phyloP scores from a whole-genome alignment of 2,329 filamentous ascomycete species.

The Exophiala sp. region DNA sequence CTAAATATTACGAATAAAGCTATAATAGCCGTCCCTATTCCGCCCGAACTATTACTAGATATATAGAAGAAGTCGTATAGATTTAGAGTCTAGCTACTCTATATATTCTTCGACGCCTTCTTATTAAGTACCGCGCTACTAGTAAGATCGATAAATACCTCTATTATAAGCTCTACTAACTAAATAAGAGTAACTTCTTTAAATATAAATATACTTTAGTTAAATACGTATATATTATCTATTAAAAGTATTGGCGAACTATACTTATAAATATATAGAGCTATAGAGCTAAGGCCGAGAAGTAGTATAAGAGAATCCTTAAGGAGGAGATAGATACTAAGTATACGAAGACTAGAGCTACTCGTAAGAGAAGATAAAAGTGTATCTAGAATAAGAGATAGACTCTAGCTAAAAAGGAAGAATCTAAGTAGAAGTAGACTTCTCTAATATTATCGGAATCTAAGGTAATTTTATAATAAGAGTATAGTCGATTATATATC shows the following conservation, averaged over 20 bases:
- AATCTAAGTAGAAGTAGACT: slow-evolving; percentile 29
- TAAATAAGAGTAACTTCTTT: slow-evolving; percentile 99
- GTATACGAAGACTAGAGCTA: slow-evolving; percentile 99
- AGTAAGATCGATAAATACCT: slow-evolving; percentile 99
- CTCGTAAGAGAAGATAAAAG: slow-evolving; percentile 96
- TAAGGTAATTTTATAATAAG: slow-evolving; percentile 1
- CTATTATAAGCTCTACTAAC: slow-evolving; percentile 99
- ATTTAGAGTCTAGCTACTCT: too few relatives aligned
- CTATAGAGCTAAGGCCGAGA: slow-evolving; percentile 99
- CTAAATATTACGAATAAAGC: too few relatives aligned
- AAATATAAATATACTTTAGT: slow-evolving; percentile 99
- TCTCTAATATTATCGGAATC: neutral
- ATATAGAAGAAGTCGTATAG: too few relatives aligned
- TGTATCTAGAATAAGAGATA: slow-evolving; percentile 85
- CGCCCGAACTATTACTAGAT: too few relatives aligned
- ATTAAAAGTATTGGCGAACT: slow-evolving; percentile 26
- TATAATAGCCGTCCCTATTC: too few relatives aligned
- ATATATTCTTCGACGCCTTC: slow-evolving; percentile 95
- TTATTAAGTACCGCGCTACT: slow-evolving; percentile 99
- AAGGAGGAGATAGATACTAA: slow-evolving; percentile 99
- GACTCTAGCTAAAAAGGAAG: slow-evolving; percentile 68
- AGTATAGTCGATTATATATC: slow-evolving; percentile 1
- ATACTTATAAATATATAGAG: slow-evolving; percentile 58
- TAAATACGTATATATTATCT: slow-evolving; percentile 77
- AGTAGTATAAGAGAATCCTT: slow-evolving; percentile 87